Evolutionary conservation across 331 rosid genomes (phyloP), one percentile per base, ranked within the genome.

Genomic region (Phaseolus coccineus): DNA sequence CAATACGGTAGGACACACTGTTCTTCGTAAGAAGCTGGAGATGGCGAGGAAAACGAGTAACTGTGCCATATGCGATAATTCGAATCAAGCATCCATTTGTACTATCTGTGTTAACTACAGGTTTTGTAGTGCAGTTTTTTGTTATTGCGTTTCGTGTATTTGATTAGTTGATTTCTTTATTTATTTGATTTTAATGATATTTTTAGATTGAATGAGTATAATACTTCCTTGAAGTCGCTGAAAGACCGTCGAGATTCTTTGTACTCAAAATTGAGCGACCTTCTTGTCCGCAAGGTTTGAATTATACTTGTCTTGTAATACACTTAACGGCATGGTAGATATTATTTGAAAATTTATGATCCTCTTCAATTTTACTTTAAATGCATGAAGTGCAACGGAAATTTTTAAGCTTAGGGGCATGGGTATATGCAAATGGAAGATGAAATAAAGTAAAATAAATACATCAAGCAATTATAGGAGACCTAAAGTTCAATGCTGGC

Each of bases 221-320:
- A 81, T 84, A 84, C 63, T 62, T 53, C 78, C 39, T 83, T 96
- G 46, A 91, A 86, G 84, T 87, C 84, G 9, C 81, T 85, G 66
- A 93, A 88, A 83, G 89, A 85, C 62, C 93, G 80, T 35, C 94
- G 99, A 42, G 98, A 96, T 84, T 84, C 73, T 3, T 87, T 96
- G 76, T 90, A 88, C 78, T 77, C 90, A 16, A 88, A 84, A 84
- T 81, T 96, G 90, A 84, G 89, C 79, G 92, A 87, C 55, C 92
- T 86, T 83, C 98, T 93, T 50, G 92, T 93, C 6, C 84, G 87
- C 22, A 93, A 96, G 99, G 99, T 96, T 82, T 88, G 88, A 35
- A 79, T 74, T 56, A 33, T 51, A 31, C 46, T 74, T 58, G 40
- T 6, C 44, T 76, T 66, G 51, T 74, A 3, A 57, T 44, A 7